A percentile compares a stretch with the other conserved stretches of the same genome.
These are phyloP conservation scores for Penicillium vulpinum DNA, from an alignment of 2,329 filamentous ascomycete genomes.

Conservation along the genomic window DNA sequence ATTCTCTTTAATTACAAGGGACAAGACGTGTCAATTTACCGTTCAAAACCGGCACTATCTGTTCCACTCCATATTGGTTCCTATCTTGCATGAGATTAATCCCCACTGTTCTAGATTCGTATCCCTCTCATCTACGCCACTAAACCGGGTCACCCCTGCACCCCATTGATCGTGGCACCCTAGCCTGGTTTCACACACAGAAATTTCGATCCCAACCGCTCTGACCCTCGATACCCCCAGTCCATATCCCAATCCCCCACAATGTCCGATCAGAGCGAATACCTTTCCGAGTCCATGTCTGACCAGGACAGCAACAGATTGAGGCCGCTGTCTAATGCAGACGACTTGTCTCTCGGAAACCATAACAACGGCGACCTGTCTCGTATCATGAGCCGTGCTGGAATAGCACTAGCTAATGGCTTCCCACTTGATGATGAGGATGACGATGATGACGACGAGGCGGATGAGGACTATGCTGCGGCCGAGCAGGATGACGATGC, in stretches of 20 bases:
- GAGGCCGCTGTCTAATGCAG: slow-evolving; percentile 34
- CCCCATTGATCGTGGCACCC: slow-evolving; percentile 11
- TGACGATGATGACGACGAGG: slow-evolving; percentile 35
- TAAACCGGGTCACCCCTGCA: slow-evolving; percentile 19
- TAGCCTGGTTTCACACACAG: slow-evolving; percentile 7
- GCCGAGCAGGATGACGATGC: slow-evolving; percentile 46
- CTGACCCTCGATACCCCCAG: neutral
- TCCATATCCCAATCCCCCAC: slow-evolving; percentile 2
- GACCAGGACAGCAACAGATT: slow-evolving; percentile 24
- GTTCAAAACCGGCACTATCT: neutral
- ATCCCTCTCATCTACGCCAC: slow-evolving; percentile 24
- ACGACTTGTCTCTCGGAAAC: slow-evolving; percentile 29
- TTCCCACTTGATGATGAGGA: slow-evolving; percentile 34
- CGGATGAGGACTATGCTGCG: slow-evolving; percentile 44
- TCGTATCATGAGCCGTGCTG: slow-evolving; percentile 30
- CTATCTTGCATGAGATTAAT: slow-evolving; percentile 20
- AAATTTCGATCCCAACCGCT: slow-evolving; percentile 2
- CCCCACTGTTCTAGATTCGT: slow-evolving; percentile 25
- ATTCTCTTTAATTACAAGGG: neutral
- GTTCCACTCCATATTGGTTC: neutral
- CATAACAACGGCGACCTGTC: slow-evolving; percentile 30
- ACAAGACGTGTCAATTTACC: neutral
- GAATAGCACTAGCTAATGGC: slow-evolving; percentile 31
- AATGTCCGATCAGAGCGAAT: slow-evolving; percentile 35
- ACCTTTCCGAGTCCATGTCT: slow-evolving; percentile 31